Conservation (phyloP, 2,329 filamentous ascomycete species). For the Colletotrichum noveboracense region DNA sequence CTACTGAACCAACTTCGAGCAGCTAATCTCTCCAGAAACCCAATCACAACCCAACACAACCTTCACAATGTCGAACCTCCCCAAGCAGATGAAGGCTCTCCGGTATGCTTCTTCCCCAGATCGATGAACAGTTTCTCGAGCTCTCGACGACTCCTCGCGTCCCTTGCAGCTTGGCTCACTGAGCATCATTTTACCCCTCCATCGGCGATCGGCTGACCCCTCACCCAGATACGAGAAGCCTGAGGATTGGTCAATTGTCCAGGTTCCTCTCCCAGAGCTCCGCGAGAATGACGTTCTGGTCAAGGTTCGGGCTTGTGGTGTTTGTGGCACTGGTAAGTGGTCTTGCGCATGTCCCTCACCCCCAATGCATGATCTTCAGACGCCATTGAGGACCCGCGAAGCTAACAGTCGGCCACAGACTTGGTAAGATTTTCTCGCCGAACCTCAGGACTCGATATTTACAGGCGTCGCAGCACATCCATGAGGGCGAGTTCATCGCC, state of each 20-base stretch:
- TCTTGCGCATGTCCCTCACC: background rate
- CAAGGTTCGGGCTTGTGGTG: constrained; percentile 72
- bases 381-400: background rate
- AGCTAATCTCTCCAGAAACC: background rate
- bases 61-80: constrained; percentile 45
- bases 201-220: constrained; percentile 24
- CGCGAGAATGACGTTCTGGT: constrained; percentile 66
- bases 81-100: constrained; percentile 66
- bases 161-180: background rate
- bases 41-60: background rate
- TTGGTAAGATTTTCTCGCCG: constrained; percentile 31
- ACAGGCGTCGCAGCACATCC: constrained; percentile 53
- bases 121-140: background rate
- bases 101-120: constrained; percentile 44
- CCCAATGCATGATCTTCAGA: background rate
- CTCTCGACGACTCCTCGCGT: background rate
- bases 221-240: constrained; percentile 64
- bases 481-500: constrained; percentile 70
- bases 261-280: constrained; percentile 65
- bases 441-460: background rate
- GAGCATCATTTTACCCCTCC: constrained; percentile 13
- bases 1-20: background rate
- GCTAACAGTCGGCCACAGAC: constrained; percentile 33
- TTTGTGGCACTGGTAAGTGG: constrained; percentile 60
- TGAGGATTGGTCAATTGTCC: constrained; percentile 63